Evolutionary conservation across 108 stramenopile species (phyloP), one percentile per base, ranked within the genome.

Genomic region (Aurantiochytrium sp.): DNA sequence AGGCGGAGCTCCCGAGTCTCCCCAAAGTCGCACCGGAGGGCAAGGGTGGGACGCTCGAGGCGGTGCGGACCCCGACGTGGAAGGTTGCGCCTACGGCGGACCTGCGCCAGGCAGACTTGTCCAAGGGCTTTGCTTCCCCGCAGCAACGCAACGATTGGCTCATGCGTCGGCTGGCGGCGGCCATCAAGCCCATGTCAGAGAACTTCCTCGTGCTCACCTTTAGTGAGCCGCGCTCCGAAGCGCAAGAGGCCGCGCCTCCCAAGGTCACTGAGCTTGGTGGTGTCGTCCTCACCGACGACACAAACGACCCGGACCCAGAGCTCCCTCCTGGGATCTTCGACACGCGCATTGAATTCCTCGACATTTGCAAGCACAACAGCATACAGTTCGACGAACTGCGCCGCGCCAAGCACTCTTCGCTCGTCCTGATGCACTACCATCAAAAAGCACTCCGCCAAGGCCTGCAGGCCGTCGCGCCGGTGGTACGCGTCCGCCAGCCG

Each of bases 371-470:
- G 55, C 93, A 96, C 24, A 99, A 99, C 87, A 97, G 98, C 91
- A 98, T 98, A 88, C 98, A 99, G 90, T 98, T 97, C 89, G 97
- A 99, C 88, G 91, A 94, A 85, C 93, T 99, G 55, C 93, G 98
- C 37, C 89, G 97, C 69, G 98, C 97, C 27, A 99, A 99, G 92
- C 97, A 98, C 87, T 95, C 97, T 24, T 96, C 96, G 3, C 97
- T 99, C 97, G 98, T 99, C 97, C 96, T 98, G 6, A 87, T 99
- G 86, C 98, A 98, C 95, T 95, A 95, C 90, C 92, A 96, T 88
- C 8, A 81, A 3, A 48, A 81, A 1, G 73, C 73, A 6, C 6
- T 42, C 6, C 59, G 34, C 27, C 59, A 65, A 27, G 59, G 59
- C 22, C 59, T 65, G 8, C 15, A 65, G 59, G 59, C 59, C 27